Base-by-base conservation (phyloP, 2,329 filamentous ascomycete genomes). In the Rhynchosporium secalis region DNA sequence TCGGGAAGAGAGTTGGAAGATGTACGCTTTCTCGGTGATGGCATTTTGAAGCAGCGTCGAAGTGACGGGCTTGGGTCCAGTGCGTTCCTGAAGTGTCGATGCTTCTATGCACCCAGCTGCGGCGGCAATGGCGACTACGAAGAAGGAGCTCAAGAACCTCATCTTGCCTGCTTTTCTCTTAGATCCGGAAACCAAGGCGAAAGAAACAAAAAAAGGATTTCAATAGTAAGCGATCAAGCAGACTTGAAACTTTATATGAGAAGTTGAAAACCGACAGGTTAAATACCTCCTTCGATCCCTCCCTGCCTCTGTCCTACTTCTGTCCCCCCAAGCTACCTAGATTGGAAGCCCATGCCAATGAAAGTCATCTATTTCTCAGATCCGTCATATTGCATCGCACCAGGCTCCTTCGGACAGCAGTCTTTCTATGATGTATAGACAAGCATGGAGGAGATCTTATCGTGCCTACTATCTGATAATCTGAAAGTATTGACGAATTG, bases 11-110 rank as follows among this genome's bases (percentile, higher is more conserved):
- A 54, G 4, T 38, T 5, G 43, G 4, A 2, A 12, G 15, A 46
- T 56, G 7, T 54, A 62, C 62, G 31, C 59, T 13, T 65, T 57
- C 43, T 62, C 56, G 9, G 60, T 60, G 12, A 65, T 65, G 29
- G 47, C 36, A 36, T 62, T 62, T 40, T 65, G 63, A 10, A 65
- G 52, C 12, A 52, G 40, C 38, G 54, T 47, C 5, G 60, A 62
- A 38, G 63, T 62, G 41, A 65, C 63, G 36, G 55, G 49, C 33
- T 62, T 62, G 9, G 59, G 56, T 38, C 59, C 59, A 3, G 62
- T 47, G 13, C 56, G 62, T 33, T 56, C 48, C 36, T 51, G 58
- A 12, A 61, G 58, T 36, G 43, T 47, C 38, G 62, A 55, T 49
- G 48, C 62, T 51, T 46, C 29, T 36, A 54, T 47, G 38, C 33